These are phyloP conservation scores for Colletotrichum eleusines DNA, from an alignment of 2,329 filamentous ascomycete genomes.

Conservation along the genomic window DNA sequence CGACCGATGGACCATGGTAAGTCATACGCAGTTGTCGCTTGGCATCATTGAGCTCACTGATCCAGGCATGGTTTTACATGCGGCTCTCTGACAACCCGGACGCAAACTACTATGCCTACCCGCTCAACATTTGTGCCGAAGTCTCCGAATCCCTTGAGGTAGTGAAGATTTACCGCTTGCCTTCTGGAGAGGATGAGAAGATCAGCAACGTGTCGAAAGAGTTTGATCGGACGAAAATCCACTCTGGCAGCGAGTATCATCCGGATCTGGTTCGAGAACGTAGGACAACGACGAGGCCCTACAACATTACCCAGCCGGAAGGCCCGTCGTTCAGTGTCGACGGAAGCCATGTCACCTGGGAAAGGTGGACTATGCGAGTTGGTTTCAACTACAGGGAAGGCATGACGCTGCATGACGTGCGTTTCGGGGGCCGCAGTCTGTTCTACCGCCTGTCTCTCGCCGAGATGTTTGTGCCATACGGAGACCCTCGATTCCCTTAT, in stretches of 20 bases:
- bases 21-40: conserved; percentile 1
- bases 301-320: conserved; percentile 53
- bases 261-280: conserved; percentile 46
- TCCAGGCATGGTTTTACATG: conserved; percentile 42
- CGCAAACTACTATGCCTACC: conserved; percentile 70
- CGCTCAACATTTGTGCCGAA: conserved; percentile 65
- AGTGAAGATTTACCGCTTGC: conserved; percentile 62
- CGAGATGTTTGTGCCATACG: conserved; percentile 80
- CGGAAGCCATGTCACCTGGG: conserved; percentile 64
- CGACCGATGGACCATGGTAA: conserved; percentile 62
- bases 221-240: conserved; percentile 58
- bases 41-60: neutral
- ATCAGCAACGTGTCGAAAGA: conserved; percentile 51
- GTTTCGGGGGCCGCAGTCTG: conserved; percentile 74
- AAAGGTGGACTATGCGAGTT: conserved; percentile 77
- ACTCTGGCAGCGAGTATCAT: conserved; percentile 50
- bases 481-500: conserved; percentile 72
- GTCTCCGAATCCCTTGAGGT: conserved; percentile 63
- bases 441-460: conserved; percentile 75
- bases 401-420: conserved; percentile 75
- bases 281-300: conserved; percentile 51
- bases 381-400: conserved; percentile 79
- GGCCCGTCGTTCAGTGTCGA: conserved; percentile 58
- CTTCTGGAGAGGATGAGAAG: conserved; percentile 52
- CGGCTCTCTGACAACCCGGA: conserved; percentile 56